Conservation (phyloP, 1,284 basidiomycete genomes). For the Cystobasidium sp. region DNA sequence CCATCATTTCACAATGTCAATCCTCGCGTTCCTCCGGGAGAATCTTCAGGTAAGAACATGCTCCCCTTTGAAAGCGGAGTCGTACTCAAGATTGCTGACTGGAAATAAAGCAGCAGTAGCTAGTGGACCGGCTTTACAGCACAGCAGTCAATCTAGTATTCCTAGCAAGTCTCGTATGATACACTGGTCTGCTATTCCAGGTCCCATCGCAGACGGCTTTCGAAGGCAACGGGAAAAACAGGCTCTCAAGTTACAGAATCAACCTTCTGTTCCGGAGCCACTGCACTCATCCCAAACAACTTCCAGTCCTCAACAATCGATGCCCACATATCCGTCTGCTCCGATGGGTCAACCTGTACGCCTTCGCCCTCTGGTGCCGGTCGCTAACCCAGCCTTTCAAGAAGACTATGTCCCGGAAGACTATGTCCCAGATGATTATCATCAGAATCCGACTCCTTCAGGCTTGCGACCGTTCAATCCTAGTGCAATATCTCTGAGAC, state of each 20-base stretch:
- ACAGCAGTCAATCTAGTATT: neutral
- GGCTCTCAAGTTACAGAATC: neutral
- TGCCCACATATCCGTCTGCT: neutral
- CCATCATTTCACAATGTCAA: no score
- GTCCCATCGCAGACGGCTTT: constrained; percentile 18
- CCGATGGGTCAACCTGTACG: neutral
- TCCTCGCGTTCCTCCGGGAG: no score
- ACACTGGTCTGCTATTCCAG: constrained; percentile 19
- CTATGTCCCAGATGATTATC: neutral
- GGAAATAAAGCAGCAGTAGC: no score
- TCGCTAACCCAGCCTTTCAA: constrained; percentile 5
- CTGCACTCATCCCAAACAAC: neutral
- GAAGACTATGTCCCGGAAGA: neutral
- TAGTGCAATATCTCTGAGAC: no score
- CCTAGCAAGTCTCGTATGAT: constrained; percentile 2
- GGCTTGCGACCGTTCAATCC: no score
- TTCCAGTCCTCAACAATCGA: neutral
- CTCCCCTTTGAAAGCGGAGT: no score
- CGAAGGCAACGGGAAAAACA: constrained; percentile 6
- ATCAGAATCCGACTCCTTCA: neutral
- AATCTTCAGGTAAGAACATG: no score
- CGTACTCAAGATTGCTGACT: no score
- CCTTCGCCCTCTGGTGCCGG: neutral
- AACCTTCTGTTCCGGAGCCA: neutral
- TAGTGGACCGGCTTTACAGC: no score